Evolutionary conservation across 2,329 filamentous ascomycete species (phyloP).

Genomic region (Chrysoporthe cubensis): DNA sequence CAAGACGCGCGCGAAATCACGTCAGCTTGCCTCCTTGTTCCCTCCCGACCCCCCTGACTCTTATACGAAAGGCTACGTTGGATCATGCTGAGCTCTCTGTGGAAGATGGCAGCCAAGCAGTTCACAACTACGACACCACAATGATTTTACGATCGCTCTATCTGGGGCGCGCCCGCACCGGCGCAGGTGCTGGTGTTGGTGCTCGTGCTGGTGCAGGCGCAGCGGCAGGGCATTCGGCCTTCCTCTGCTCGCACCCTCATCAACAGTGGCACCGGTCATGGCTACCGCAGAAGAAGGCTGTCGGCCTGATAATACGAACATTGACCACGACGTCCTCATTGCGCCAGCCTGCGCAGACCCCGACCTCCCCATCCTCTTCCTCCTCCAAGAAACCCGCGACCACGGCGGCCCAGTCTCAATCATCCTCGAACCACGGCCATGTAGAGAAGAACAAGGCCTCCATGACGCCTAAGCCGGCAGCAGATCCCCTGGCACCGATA

Average conservation of each 20-base stretch:
- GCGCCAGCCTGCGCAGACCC: slow-evolving; percentile 13
- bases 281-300: slow-evolving; percentile 10
- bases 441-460: neutral
- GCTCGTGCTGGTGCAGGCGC: slow-evolving; percentile 2
- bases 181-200: too few relatives aligned
- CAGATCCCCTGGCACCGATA: slow-evolving; percentile 65
- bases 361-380: neutral
- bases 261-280: slow-evolving; percentile 18
- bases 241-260: slow-evolving; percentile 18
- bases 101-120: slow-evolving; percentile 11
- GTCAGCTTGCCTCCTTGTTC: neutral
- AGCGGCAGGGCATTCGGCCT: slow-evolving; percentile 5
- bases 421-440: neutral
- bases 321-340: slow-evolving; percentile 19
- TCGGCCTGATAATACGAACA: slow-evolving; percentile 11
- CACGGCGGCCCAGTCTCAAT: neutral
- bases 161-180: slow-evolving; percentile 6
- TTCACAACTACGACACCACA: neutral
- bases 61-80: neutral
- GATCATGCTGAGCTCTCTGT: neutral
- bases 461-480: slow-evolving; percentile 16
- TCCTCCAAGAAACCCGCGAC: neutral
- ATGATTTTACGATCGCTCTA: slow-evolving; percentile 24
- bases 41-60: too few relatives aligned
- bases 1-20: slow-evolving; percentile 2